These are phyloP conservation scores for Globisporangium cylindrosporum DNA, from an alignment of 352 stramenopile genomes.

Conservation along the genomic window DNA sequence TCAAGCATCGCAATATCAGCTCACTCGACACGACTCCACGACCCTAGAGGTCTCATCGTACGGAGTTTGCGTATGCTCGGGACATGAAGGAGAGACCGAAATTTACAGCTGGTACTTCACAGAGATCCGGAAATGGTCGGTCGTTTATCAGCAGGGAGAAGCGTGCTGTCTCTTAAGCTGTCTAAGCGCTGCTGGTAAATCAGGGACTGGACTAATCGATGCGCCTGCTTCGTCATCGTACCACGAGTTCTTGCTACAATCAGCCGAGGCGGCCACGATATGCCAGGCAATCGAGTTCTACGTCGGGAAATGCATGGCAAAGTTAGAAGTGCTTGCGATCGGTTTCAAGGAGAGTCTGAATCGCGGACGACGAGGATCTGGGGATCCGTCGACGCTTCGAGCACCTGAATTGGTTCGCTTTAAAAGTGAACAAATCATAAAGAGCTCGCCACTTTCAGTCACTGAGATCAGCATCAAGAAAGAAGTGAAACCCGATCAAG, in stretches of 20 bases:
- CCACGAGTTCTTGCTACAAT: slow-evolving; percentile 61
- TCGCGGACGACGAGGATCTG: slow-evolving; percentile 9
- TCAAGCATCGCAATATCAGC: slow-evolving; percentile 27
- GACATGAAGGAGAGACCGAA: slow-evolving; percentile 39
- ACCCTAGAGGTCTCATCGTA: slow-evolving; percentile 56
- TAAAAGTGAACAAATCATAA: slow-evolving; percentile 13
- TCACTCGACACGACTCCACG: slow-evolving; percentile 39
- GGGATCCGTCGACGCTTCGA: background rate
- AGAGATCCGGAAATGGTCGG: slow-evolving; percentile 74
- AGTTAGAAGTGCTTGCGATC: slow-evolving; percentile 52
- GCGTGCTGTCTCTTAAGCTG: slow-evolving; percentile 65
- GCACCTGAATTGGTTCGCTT: slow-evolving; percentile 5
- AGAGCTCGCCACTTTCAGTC: background rate
- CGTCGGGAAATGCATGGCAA: slow-evolving; percentile 75
- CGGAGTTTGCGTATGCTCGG: slow-evolving; percentile 49
- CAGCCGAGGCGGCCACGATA: slow-evolving; percentile 42
- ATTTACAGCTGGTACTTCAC: slow-evolving; percentile 79
- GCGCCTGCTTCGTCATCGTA: slow-evolving; percentile 6
- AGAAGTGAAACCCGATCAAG: background rate
- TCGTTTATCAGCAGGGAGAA: slow-evolving; percentile 49
- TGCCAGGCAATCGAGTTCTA: slow-evolving; percentile 79
- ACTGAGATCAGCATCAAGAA: background rate
- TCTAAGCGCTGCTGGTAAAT: slow-evolving; percentile 15
- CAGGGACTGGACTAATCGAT: background rate
- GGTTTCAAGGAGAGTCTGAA: slow-evolving; percentile 24